These are phyloP conservation scores for Flammula alnicola DNA, from an alignment of 1,284 basidiomycete genomes.

Conservation along the genomic window DNA sequence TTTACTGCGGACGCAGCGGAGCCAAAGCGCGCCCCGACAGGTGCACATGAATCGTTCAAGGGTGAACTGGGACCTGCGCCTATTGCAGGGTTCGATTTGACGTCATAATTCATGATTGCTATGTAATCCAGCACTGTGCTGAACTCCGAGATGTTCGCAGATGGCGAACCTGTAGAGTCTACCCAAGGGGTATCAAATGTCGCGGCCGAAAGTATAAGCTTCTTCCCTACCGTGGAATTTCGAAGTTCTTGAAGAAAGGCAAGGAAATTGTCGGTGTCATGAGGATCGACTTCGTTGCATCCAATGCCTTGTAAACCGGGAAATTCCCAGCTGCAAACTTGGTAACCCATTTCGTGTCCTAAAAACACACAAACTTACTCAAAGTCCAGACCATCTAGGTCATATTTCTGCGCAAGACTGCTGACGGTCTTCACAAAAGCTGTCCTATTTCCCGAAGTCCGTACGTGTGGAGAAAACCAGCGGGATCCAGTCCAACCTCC, in stretches of 20 bases:
- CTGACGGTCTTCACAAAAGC: slow-evolving; percentile 72
- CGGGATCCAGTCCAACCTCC: slow-evolving; percentile 87
- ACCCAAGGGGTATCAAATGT: slow-evolving; percentile 72
- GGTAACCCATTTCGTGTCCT: neutral
- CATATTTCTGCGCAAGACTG: slow-evolving; percentile 63
- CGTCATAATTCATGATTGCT: slow-evolving; percentile 88
- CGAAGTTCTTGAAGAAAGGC: slow-evolving; percentile 78
- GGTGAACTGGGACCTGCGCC: slow-evolving; percentile 83
- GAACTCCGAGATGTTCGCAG: slow-evolving; percentile 71
- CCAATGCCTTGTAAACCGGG: slow-evolving; percentile 73
- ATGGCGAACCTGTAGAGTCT: slow-evolving; percentile 58
- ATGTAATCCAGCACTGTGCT: slow-evolving; percentile 80
- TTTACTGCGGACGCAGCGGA: slow-evolving; percentile 77
- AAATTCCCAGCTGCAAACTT: slow-evolving; percentile 80
- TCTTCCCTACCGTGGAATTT: slow-evolving; percentile 53
- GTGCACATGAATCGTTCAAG: slow-evolving; percentile 75
- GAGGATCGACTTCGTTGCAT: slow-evolving; percentile 66
- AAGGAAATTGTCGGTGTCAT: slow-evolving; percentile 78
- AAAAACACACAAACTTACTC: slow-evolving; percentile 55
- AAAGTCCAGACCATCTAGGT: slow-evolving; percentile 85
- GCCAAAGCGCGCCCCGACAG: slow-evolving; percentile 62
- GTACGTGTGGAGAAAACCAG: slow-evolving; percentile 79
- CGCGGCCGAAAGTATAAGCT: slow-evolving; percentile 77
- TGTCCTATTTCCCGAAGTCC: slow-evolving; percentile 60
- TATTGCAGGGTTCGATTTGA: slow-evolving; percentile 59